Evolutionary conservation across 2,329 filamentous ascomycete species (phyloP), one percentile per base, ranked within the genome.

Genomic region (Hortaea sp.): DNA sequence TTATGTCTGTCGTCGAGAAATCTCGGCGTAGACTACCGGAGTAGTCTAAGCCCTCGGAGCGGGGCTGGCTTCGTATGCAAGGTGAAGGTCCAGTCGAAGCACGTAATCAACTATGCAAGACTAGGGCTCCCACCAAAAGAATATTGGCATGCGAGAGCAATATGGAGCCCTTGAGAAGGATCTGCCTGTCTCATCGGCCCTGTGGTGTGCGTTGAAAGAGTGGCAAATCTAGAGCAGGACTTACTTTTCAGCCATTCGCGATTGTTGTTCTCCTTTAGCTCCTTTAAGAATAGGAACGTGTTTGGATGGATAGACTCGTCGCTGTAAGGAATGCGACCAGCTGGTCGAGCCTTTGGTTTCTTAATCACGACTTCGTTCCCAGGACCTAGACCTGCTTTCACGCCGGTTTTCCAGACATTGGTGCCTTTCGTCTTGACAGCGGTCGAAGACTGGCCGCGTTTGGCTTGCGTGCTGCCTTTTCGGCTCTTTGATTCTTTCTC

Each of bases 161-260:
- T 20, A 20, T 20, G 20, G 20, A 20, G 20, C 20, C 20, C 20
- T 20, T 20, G 20, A 20, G 20, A 20, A 20, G 20, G 20, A 20
- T 20, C 20, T 20, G 20, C 20, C 20, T 20, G 20, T 20, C 20
- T 20, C 20, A 20, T 20, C 20, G 20, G 20, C 20, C 20, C 20
- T 20, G 20, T 20, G 20, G 20, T 20, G 38, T 40, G 38, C 20
- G 4, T 20, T 20, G 20, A 20, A 20, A 20, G 20, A 20, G 4
- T 20, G 32, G 32, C 10, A 37, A 12, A 7, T 11, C 28, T 30
- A 5, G 10, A 13, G 10, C 5, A 34, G n/a, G 29, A 59, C 67
- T 60, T 67, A 81, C 78, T 69, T 67, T 82, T 83, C 49, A 82
- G 57, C 79, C 79, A 82, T 59, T 76, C 67, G 38, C 79, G 69